Evolutionary conservation across 202 grass and related monocot genomes (phyloP).

Genomic region (Zizania palustris): DNA sequence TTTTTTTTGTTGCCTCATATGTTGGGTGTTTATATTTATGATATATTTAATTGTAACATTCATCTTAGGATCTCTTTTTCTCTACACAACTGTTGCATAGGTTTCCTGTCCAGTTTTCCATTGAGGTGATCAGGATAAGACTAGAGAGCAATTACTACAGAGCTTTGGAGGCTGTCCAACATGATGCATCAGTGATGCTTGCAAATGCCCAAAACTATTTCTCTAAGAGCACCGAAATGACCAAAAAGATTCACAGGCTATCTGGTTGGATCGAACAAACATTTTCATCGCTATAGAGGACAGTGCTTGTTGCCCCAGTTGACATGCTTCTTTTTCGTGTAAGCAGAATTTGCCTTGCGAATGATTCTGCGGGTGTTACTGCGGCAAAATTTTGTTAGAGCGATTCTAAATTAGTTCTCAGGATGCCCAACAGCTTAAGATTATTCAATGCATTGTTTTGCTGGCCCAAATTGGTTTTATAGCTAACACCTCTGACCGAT

Average conservation of each 20-base stretch:
- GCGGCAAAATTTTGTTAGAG: conserved; percentile 47
- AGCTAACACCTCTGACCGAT: conserved; percentile 45
- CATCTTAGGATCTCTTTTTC: conserved; percentile 26
- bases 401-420: conserved; percentile 29
- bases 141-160: conserved; percentile 80
- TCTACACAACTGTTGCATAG: conserved; percentile 42
- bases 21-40: conserved; percentile 15
- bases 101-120: conserved; percentile 82
- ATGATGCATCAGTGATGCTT: conserved; percentile 78
- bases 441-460: conserved; percentile 32
- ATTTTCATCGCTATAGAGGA: conserved; percentile 56
- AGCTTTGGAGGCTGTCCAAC: conserved; percentile 70
- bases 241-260: conserved; percentile 57
- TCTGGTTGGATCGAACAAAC: conserved; percentile 54
- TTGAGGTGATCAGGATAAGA: conserved; percentile 88
- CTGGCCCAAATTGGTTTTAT: conserved; percentile 26
- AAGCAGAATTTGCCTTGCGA: conserved; percentile 35
- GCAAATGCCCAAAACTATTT: conserved; percentile 71
- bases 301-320: conserved; percentile 9
- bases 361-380: conserved; percentile 31
- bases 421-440: conserved; percentile 27
- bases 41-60: conserved; percentile 1
- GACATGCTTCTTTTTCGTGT: neutral
- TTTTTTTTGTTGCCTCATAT: neutral
- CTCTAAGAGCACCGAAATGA: conserved; percentile 64